Evolutionary conservation across 2,329 filamentous ascomycete genomes (phyloP).

Genomic region (Colletotrichum ledebouriae): DNA sequence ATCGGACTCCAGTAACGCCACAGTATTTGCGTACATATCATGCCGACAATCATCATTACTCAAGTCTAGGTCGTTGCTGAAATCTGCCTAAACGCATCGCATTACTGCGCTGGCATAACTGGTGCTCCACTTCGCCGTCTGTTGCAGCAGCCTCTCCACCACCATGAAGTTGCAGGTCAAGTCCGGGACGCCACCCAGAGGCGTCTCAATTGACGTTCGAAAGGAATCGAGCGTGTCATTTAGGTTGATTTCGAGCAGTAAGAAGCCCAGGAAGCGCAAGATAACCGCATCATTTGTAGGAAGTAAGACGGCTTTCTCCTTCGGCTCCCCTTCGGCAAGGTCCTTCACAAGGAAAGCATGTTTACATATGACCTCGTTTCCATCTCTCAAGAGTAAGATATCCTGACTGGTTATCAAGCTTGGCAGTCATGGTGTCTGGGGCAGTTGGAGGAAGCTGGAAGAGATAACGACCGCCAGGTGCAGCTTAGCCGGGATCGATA

Average conservation of each 20-base stretch:
- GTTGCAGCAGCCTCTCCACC: neutral
- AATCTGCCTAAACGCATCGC: constrained; percentile 40
- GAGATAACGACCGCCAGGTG: constrained; percentile 43
- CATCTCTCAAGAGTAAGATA: constrained; percentile 42
- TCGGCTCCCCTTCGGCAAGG: neutral
- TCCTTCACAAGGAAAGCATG: constrained; percentile 30
- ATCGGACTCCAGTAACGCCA: neutral
- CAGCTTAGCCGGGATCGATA: constrained; percentile 31
- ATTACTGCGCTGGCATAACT: constrained; percentile 45
- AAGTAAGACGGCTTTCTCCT: neutral
- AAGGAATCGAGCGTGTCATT: constrained; percentile 26
- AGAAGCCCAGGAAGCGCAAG: constrained; percentile 40
- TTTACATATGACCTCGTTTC: neutral
- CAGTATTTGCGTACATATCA: constrained; percentile 12
- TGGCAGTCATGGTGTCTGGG: constrained; percentile 46
- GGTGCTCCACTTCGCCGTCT: constrained; percentile 10
- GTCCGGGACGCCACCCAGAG: neutral
- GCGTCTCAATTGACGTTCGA: too few species aligned
- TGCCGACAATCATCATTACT: constrained; percentile 14
- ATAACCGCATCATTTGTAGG: too few species aligned
- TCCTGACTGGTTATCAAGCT: neutral
- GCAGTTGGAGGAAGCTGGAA: constrained; percentile 45
- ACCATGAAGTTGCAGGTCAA: neutral
- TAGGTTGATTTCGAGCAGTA: constrained; percentile 44
- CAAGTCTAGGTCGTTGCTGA: neutral